Percentiles rank a stretch among this genome's conserved stretches.
Conservation (phyloP, 2,329 filamentous ascomycete genomes). For the Chrysoporthe puriensis region DNA sequence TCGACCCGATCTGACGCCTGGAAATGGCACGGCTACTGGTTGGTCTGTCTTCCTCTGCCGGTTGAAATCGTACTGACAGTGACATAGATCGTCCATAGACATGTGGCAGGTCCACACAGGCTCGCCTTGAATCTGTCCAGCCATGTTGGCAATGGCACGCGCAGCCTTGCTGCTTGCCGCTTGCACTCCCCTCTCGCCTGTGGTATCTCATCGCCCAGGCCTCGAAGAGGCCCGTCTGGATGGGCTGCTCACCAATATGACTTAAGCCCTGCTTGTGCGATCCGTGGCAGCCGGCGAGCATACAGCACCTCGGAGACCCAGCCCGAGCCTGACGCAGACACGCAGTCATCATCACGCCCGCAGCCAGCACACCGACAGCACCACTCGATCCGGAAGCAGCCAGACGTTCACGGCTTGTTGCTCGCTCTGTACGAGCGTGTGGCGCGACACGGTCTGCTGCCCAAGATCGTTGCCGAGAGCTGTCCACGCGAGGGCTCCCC, state of each 20-base stretch:
- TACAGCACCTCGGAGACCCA: background rate
- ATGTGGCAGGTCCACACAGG: background rate
- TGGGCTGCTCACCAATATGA: background rate
- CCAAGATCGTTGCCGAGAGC: background rate
- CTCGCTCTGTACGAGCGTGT: background rate
- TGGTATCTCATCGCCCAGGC: background rate
- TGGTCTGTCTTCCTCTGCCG: background rate
- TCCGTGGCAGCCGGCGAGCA: background rate
- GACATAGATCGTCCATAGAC: background rate
- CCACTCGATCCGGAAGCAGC: background rate
- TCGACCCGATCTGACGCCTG: background rate
- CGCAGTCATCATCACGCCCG: background rate
- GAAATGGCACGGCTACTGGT: background rate
- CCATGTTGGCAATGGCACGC: background rate
- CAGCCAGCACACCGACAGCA: background rate
- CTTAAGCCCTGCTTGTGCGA: background rate
- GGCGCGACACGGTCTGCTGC: constrained; percentile 11
- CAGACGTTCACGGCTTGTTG: background rate
- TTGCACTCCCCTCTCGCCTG: background rate
- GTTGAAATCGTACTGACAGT: background rate
- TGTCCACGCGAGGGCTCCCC: background rate
- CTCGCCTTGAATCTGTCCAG: background rate
- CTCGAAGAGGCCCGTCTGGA: background rate
- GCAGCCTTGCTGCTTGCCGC: background rate
- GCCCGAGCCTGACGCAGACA: background rate